phyloP scores from a whole-genome alignment of 2,329 filamentous ascomycete genomes.

The Metarhizium humberi region DNA sequence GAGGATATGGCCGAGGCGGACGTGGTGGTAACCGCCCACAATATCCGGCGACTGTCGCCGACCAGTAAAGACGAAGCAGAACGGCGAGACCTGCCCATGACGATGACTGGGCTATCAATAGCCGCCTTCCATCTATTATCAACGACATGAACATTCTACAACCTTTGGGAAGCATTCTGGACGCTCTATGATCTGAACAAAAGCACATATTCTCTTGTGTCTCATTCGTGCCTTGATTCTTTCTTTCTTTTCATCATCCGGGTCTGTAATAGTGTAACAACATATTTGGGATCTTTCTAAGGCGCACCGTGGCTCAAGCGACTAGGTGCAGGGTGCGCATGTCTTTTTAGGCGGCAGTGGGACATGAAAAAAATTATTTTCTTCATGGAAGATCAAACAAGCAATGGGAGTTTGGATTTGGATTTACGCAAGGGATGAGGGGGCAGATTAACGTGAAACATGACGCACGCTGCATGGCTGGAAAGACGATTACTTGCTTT shows the following conservation, averaged over 20 bases:
- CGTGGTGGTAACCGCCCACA: conserved; percentile 26
- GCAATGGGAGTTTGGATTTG: conserved; percentile 16
- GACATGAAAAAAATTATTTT: conserved; percentile 1
- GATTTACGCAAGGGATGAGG: conserved; percentile 10
- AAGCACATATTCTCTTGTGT: background rate
- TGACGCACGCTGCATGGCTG: conserved; percentile 7
- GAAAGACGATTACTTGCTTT: background rate
- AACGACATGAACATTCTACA: background rate
- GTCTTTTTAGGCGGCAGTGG: background rate
- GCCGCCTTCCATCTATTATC: background rate
- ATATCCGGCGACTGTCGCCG: conserved; percentile 18
- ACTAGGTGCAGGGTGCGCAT: conserved; percentile 1
- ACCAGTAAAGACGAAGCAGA: conserved; percentile 13
- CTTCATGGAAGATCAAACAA: background rate
- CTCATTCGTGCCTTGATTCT: background rate
- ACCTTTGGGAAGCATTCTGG: background rate
- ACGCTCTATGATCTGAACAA: background rate
- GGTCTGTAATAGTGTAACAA: conserved; percentile 21
- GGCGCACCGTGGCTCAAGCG: conserved; percentile 5
- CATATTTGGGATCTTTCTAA: conserved; percentile 9
- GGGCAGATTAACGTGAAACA: conserved; percentile 10
- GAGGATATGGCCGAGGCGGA: conserved; percentile 29
- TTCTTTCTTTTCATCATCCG: background rate
- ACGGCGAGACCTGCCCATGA: background rate
- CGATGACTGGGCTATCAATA: background rate